Conservation (phyloP, 2,329 filamentous ascomycete genomes). For the Capronia coronata region DNA sequence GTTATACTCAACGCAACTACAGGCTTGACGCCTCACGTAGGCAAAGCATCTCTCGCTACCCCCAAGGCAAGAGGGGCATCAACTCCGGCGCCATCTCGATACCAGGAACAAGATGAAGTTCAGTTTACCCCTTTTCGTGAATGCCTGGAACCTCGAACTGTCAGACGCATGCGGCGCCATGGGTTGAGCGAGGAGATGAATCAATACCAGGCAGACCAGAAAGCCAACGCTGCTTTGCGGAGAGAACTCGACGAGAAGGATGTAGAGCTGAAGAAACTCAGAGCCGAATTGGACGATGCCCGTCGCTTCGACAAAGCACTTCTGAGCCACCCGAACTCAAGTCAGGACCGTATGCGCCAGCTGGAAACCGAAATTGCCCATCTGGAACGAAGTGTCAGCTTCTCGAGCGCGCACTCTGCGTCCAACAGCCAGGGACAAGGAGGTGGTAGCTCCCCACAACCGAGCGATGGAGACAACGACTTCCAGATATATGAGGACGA, state of each 20-base stretch:
- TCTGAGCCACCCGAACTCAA: slow-evolving; percentile 13
- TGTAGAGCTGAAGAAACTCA: slow-evolving; percentile 29
- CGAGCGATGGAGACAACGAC: slow-evolving; percentile 17
- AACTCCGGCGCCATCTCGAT: slow-evolving; percentile 30
- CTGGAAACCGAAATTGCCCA: slow-evolving; percentile 29
- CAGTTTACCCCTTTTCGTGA: slow-evolving; percentile 43
- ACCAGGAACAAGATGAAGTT: slow-evolving; percentile 31
- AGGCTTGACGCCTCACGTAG: slow-evolving; percentile 41
- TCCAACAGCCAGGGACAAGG: slow-evolving; percentile 11
- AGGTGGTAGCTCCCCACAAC: not conserved
- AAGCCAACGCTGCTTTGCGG: slow-evolving; percentile 27
- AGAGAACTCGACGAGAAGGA: slow-evolving; percentile 31
- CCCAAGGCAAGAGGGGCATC: slow-evolving; percentile 23
- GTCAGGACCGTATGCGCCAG: slow-evolving; percentile 24
- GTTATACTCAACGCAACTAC: slow-evolving; percentile 32
- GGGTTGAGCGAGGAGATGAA: slow-evolving; percentile 45
- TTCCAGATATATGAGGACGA: slow-evolving; percentile 29
- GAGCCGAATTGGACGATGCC: slow-evolving; percentile 28
- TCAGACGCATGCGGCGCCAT: slow-evolving; percentile 40
- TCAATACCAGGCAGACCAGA: slow-evolving; percentile 38
- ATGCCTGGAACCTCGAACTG: slow-evolving; percentile 38
- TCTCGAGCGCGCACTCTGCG: slow-evolving; percentile 3
- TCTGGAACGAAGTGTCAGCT: slow-evolving; percentile 26
- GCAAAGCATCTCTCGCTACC: slow-evolving; percentile 36
- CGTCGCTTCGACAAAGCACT: not conserved